Evolutionary conservation across 2,329 filamentous ascomycete genomes (phyloP).

Genomic region (Claviceps digitariae): DNA sequence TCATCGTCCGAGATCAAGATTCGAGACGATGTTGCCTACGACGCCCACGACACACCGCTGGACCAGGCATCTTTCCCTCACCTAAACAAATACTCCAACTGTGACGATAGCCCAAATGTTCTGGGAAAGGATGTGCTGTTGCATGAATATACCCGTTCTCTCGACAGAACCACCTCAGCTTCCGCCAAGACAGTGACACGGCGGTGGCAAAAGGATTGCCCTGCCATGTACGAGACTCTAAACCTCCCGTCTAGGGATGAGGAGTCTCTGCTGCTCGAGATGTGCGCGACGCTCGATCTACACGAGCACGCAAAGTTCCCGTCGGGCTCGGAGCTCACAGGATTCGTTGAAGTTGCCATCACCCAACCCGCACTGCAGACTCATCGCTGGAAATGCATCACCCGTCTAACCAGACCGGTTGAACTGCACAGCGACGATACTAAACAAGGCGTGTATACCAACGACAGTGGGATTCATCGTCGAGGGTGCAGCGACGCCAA

Average conservation of each 20-base stretch:
- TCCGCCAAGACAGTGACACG: constrained; percentile 38
- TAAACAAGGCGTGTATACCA: constrained; percentile 31
- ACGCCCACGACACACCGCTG: constrained; percentile 29
- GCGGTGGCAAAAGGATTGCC: constrained; percentile 46
- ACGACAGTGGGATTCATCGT: constrained; percentile 39
- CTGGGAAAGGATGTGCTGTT: constrained; percentile 39
- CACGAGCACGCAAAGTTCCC: constrained; percentile 45
- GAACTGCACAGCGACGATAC: constrained; percentile 36
- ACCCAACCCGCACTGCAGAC: constrained; percentile 38
- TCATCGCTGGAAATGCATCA: constrained; percentile 48
- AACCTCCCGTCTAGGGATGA: constrained; percentile 34
- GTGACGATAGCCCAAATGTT: constrained; percentile 36
- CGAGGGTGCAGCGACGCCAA: constrained; percentile 35
- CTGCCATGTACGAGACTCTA: constrained; percentile 39
- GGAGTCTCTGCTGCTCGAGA: constrained; percentile 44
- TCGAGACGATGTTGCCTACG: constrained; percentile 32
- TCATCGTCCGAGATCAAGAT: constrained; percentile 39
- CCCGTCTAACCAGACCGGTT: constrained; percentile 40
- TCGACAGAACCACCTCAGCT: constrained; percentile 42
- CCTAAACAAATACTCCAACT: constrained; percentile 38
- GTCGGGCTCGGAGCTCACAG: constrained; percentile 44
- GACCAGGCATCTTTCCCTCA: constrained; percentile 39
- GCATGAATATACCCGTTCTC: constrained; percentile 43
- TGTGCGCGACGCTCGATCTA: constrained; percentile 46
- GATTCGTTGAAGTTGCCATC: constrained; percentile 45